These are phyloP conservation scores for Candida tibetensis DNA, from an alignment of 805 yeast genomes.

Conservation along the genomic window DNA sequence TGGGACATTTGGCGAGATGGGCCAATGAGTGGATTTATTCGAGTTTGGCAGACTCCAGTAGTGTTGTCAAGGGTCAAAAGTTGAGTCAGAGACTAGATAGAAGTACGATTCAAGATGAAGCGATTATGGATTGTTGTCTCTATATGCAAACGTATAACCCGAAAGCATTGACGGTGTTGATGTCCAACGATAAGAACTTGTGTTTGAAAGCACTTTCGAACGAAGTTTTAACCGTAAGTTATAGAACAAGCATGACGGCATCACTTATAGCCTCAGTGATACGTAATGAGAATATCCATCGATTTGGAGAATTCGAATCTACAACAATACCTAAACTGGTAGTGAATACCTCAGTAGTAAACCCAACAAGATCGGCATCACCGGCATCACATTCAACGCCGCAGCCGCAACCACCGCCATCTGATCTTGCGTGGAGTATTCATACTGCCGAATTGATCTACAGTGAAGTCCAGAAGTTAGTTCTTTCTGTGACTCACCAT, in stretches of 20 bases:
- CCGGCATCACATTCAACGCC: not conserved
- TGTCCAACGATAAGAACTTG: conserved; percentile 82
- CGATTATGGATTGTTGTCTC: conserved; percentile 81
- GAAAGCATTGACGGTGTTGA: conserved; percentile 47
- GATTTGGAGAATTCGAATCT: conserved; percentile 16
- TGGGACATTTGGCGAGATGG: conserved; percentile 60
- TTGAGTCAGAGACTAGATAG: conserved; percentile 50
- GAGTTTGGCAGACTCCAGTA: conserved; percentile 49
- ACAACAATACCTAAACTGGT: too few species aligned
- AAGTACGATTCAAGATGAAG: conserved; percentile 61
- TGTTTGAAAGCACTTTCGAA: conserved; percentile 75
- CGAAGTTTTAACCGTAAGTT: conserved; percentile 61
- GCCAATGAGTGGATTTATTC: conserved; percentile 78
- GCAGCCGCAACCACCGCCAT: not conserved
- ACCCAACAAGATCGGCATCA: not conserved
- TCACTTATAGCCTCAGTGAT: conserved; percentile 41
- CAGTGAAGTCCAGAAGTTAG: conserved; percentile 26
- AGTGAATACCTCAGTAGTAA: not conserved
- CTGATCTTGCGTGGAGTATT: not conserved
- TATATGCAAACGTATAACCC: conserved; percentile 47
- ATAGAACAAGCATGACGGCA: conserved; percentile 43
- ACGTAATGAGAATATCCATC: conserved; percentile 30
- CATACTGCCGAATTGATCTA: not conserved
- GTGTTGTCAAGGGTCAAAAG: conserved; percentile 64
- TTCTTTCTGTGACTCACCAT: conserved; percentile 46